A percentile compares a stretch with the other conserved stretches of the same genome.
These are phyloP conservation scores for Phialocephala sp. DNA, from an alignment of 2,329 filamentous ascomycete genomes.

Conservation along the genomic window DNA sequence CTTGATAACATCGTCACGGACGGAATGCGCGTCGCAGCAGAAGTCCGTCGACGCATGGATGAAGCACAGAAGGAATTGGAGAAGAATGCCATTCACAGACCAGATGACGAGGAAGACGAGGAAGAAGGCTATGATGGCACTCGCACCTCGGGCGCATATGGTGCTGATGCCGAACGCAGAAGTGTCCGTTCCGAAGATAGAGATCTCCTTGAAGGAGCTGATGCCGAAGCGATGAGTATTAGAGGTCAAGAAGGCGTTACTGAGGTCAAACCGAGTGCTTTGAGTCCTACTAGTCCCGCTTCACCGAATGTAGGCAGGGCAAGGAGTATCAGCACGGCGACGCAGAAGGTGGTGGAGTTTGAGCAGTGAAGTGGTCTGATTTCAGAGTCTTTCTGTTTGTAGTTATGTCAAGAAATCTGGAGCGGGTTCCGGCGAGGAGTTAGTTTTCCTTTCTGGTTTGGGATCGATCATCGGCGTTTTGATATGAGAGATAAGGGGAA, in stretches of 20 bases:
- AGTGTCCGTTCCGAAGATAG: slow-evolving; percentile 71
- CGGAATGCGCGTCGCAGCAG: slow-evolving; percentile 92
- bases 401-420: background rate
- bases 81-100: slow-evolving; percentile 73
- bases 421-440: background rate
- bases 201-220: slow-evolving; percentile 75
- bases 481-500: background rate
- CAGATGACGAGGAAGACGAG: slow-evolving; percentile 72
- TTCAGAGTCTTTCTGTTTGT: slow-evolving; percentile 6
- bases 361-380: slow-evolving; percentile 41
- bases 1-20: slow-evolving; percentile 97
- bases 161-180: slow-evolving; percentile 64
- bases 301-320: slow-evolving; percentile 38
- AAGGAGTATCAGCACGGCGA: slow-evolving; percentile 41
- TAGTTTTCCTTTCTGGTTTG: background rate
- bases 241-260: slow-evolving; percentile 40
- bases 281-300: slow-evolving; percentile 32
- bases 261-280: slow-evolving; percentile 25
- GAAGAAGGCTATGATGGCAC: slow-evolving; percentile 64
- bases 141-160: slow-evolving; percentile 55
- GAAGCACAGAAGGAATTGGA: slow-evolving; percentile 93
- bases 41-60: slow-evolving; percentile 91
- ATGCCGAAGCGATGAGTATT: slow-evolving; percentile 65
- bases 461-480: background rate
- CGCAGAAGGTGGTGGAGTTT: slow-evolving; percentile 53